A percentile compares a stretch with the other conserved stretches of the same genome.
These are phyloP conservation scores for Mucor racemosus DNA, from an alignment of 371 early-diverging fungal species.

Conservation along the genomic window DNA sequence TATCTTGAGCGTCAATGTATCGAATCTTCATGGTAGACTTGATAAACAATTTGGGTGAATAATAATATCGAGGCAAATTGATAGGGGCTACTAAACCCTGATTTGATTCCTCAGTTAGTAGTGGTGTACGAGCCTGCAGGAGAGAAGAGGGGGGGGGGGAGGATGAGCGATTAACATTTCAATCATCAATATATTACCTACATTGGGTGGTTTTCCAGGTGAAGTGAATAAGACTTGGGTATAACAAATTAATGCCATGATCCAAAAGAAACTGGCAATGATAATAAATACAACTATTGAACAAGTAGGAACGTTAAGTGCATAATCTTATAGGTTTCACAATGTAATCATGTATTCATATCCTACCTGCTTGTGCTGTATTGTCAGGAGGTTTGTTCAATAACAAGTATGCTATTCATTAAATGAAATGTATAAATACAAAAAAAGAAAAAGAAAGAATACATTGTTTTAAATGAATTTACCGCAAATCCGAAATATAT, in stretches of 20 bases:
- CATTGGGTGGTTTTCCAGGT: constrained; percentile 52
- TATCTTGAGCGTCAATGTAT: constrained; percentile 7
- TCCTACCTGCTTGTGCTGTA: constrained; percentile 40
- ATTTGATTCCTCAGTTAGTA: constrained; percentile 14
- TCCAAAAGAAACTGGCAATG: constrained; percentile 48
- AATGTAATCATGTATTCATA: not conserved
- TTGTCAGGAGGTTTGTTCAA: constrained; percentile 17
- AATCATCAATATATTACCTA: constrained; percentile 6
- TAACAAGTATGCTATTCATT: constrained; percentile 14
- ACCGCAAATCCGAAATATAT: constrained; percentile 61
- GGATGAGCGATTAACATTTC: not conserved
- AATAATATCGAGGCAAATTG: constrained; percentile 33
- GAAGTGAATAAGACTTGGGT: constrained; percentile 48
- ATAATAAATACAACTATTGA: constrained; percentile 48
- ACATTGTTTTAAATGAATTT: constrained; percentile 15
- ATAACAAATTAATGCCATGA: constrained; percentile 52
- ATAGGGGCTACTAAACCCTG: constrained; percentile 12
- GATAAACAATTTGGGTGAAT: constrained; percentile 38
- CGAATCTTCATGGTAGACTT: constrained; percentile 18
- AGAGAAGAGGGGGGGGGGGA: not conserved
- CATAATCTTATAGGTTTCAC: too few relatives aligned
- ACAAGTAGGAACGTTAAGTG: too few relatives aligned
- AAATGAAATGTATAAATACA: not conserved
- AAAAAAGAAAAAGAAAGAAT: not conserved
- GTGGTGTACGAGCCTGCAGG: constrained; percentile 22